Evolutionary conservation across 352 stramenopile species (phyloP).

Genomic region (Pythium sp.): DNA sequence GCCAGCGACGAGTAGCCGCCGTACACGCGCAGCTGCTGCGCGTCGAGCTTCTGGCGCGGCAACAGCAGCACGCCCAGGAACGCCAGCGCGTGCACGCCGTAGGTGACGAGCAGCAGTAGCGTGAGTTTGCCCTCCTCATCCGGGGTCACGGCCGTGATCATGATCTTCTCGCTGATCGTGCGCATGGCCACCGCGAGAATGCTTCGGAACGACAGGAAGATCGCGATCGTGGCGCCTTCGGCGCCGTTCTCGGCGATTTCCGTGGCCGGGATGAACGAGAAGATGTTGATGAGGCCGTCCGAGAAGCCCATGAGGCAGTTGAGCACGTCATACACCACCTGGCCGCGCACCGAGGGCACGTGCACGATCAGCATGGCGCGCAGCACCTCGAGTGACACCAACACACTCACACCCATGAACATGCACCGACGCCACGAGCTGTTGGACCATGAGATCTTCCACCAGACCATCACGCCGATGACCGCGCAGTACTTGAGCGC

Average conservation of each 20-base stretch:
- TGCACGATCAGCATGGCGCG: conserved; percentile 35
- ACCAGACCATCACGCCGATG: conserved; percentile 56
- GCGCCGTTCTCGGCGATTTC: conserved; percentile 73
- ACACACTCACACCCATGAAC: conserved; percentile 32
- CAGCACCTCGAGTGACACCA: conserved; percentile 46
- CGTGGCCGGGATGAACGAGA: conserved; percentile 43
- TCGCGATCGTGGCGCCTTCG: conserved; percentile 62
- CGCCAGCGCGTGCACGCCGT: conserved; percentile 47
- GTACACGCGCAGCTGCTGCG: conserved; percentile 44
- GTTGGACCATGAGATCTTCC: conserved; percentile 44
- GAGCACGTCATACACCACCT: conserved; percentile 50
- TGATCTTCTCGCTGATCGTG: conserved; percentile 42
- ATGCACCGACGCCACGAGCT: conserved; percentile 30
- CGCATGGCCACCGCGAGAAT: conserved; percentile 17
- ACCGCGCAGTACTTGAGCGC: conserved; percentile 47
- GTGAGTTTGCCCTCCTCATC: conserved; percentile 20
- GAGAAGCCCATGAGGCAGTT: conserved; percentile 49
- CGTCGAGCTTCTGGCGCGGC: conserved; percentile 46
- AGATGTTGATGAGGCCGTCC: conserved; percentile 68
- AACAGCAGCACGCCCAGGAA: conserved; percentile 41
- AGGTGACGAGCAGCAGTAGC: conserved; percentile 50
- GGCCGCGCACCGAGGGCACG: conserved; percentile 17
- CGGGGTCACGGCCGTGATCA: conserved; percentile 8
- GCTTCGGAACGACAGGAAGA: conserved; percentile 26
- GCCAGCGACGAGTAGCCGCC: conserved; percentile 52